Percentiles rank a stretch among this genome's conserved stretches.
These are phyloP conservation scores for Trichoderma semiorbis DNA, from an alignment of 2,329 filamentous ascomycete genomes.

Conservation along the genomic window DNA sequence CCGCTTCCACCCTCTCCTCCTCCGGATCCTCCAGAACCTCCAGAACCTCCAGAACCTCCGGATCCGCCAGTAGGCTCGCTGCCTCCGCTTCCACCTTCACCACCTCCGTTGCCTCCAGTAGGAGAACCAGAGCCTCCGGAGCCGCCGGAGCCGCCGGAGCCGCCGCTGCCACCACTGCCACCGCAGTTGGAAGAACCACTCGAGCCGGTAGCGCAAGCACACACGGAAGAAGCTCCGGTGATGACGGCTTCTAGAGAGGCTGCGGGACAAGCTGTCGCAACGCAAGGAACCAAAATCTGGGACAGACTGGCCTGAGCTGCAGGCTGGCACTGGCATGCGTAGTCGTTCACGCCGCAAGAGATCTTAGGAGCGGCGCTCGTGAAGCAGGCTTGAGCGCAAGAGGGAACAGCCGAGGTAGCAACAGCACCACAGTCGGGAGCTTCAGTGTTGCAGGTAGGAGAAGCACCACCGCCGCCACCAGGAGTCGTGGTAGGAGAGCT, in stretches of 20 bases:
- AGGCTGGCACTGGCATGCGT: constrained; percentile 28
- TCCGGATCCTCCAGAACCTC: background rate
- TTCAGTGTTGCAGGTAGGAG: constrained; percentile 18
- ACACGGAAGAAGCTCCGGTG: constrained; percentile 25
- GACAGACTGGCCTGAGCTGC: constrained; percentile 25
- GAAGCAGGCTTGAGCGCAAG: constrained; percentile 30
- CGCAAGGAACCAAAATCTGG: constrained; percentile 27
- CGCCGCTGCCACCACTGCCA: background rate
- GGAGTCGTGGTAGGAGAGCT: background rate
- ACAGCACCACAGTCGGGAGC: constrained; percentile 27
- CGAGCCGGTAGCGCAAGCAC: constrained; percentile 22
- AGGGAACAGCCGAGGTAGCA: constrained; percentile 27
- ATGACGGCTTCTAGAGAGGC: constrained; percentile 25
- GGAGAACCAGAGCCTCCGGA: background rate
- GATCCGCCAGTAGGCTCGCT: background rate
- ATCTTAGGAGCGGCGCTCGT: constrained; percentile 26
- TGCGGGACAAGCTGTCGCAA: constrained; percentile 25
- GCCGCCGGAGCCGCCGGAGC: background rate
- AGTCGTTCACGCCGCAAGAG: constrained; percentile 28
- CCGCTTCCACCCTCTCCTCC: constrained; percentile 8
- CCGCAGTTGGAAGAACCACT: constrained; percentile 4
- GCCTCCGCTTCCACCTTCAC: background rate
- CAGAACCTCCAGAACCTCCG: constrained; percentile 1
- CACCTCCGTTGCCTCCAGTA: background rate
- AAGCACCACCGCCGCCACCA: background rate